Evolutionary conservation across 2,329 filamentous ascomycete genomes (phyloP), one percentile per base, ranked within the genome.

Genomic region (Seiridium unicorne): DNA sequence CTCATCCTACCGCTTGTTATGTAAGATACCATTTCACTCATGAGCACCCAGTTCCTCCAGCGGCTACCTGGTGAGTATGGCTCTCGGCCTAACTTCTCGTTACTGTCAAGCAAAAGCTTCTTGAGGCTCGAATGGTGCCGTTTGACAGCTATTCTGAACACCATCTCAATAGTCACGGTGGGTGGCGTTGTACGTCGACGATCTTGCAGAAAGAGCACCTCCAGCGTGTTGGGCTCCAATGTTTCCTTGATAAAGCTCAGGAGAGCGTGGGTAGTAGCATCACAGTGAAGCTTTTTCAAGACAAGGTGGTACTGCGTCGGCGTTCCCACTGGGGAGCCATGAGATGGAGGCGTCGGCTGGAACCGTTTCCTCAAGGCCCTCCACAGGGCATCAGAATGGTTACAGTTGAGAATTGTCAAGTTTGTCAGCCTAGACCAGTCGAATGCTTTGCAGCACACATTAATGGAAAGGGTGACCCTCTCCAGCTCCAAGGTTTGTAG

Each of bases 121-220:
- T 82, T 87, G 51, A 95, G 76, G 71, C 90, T 93, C 42, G 77
- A 75, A 32, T 86, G 83, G 73, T 95, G 91, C n/a, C 87, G 81
- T 63, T 86, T 86, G 59, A 95, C 77, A 5, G 89, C 84, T 10
- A 86, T 86, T 60, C 84, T 84, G 74, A 91, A 92, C 63, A 95
- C 89, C 18, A 85, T 79, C 42, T 91, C 87, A 58, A 93, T 83
- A 3, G 84, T 81, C 1, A 93, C 88, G 6, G 76, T 76, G 1
- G 85, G 70, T 26, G 67, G 65, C 8, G 59, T 83, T 72, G 72
- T 83, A 71, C 61, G 81, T 72, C 66, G 83, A 70, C 77, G 76
- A 61, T 93, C 89, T 72, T 93, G 90, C 54, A 95, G 74, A 70
- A 93, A 93, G 8, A 95, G 79, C 7, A 87, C 87, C 73, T 95